Evolutionary conservation across 164 flowering plant genomes (phyloP).

Genomic region (Nelumbo lutea): DNA sequence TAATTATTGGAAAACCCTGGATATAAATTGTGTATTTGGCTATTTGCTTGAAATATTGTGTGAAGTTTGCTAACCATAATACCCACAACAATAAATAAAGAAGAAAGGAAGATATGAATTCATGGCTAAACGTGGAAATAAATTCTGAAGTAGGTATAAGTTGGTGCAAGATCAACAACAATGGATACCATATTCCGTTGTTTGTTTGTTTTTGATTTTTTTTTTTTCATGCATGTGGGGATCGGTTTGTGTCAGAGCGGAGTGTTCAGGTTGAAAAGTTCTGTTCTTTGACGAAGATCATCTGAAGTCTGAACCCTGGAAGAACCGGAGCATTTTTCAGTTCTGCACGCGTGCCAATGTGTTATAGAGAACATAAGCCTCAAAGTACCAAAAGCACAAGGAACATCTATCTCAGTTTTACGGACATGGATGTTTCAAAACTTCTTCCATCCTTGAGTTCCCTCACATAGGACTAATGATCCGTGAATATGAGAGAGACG

Average conservation of each 20-base stretch:
- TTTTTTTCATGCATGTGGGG: constrained; percentile 11
- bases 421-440: no score
- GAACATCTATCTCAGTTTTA: constrained; percentile 31
- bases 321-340: constrained; percentile 16
- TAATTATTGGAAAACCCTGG: not conserved
- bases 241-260: constrained; percentile 1
- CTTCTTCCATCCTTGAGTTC: no score
- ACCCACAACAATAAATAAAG: not conserved
- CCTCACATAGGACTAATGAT: no score
- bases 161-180: not conserved
- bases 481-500: no score
- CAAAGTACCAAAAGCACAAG: constrained; percentile 50
- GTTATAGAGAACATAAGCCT: constrained; percentile 38
- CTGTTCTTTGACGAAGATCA: constrained; percentile 11
- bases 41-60: no score
- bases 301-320: constrained; percentile 7
- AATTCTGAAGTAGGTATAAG: not conserved
- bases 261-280: constrained; percentile 10
- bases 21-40: not conserved
- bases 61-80: not conserved
- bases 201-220: constrained; percentile 5
- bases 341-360: constrained; percentile 21
- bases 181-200: constrained; percentile 11
- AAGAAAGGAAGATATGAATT: not conserved
- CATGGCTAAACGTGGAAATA: not conserved